These are phyloP conservation scores for Pythium guiyangense DNA, from an alignment of 352 stramenopile genomes.

Conservation along the genomic window DNA sequence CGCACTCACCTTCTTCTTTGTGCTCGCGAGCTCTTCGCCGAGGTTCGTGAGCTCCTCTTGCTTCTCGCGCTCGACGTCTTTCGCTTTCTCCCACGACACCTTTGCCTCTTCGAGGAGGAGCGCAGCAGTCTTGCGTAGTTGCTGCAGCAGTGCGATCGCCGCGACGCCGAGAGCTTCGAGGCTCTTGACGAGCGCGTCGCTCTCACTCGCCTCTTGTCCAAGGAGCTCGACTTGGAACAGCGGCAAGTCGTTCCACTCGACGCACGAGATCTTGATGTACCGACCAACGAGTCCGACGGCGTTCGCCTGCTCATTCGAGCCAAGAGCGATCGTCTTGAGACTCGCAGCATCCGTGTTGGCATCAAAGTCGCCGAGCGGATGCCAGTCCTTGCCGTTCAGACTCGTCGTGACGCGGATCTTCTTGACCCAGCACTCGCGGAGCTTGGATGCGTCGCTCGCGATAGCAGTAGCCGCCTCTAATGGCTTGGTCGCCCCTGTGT, in stretches of 20 bases:
- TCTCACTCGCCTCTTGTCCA: conserved; percentile 54
- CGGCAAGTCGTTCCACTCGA: conserved; percentile 58
- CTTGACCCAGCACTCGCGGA: conserved; percentile 50
- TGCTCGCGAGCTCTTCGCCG: conserved; percentile 51
- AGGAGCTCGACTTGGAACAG: conserved; percentile 68
- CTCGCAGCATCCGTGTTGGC: conserved; percentile 36
- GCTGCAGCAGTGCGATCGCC: conserved; percentile 38
- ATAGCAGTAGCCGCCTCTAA: not conserved
- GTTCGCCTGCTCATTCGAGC: conserved; percentile 8
- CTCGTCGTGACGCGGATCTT: conserved; percentile 55
- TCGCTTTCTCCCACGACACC: conserved; percentile 68
- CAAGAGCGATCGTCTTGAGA: conserved; percentile 30
- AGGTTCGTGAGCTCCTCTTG: conserved; percentile 73
- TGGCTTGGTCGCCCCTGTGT: not conserved
- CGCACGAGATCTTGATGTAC: conserved; percentile 57
- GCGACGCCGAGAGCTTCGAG: conserved; percentile 35
- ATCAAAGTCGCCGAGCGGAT: conserved; percentile 52
- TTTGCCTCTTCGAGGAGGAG: conserved; percentile 65
- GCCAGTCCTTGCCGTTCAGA: conserved; percentile 60
- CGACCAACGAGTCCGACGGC: conserved; percentile 25
- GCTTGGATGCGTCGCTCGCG: not conserved
- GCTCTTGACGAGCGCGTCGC: conserved; percentile 32
- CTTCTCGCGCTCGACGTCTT: conserved; percentile 71
- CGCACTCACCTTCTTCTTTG: conserved; percentile 40
- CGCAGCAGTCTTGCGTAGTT: conserved; percentile 43